These are phyloP conservation scores for Lathyrus sativus DNA, from an alignment of 306 rosid species.

Conservation along the genomic window DNA sequence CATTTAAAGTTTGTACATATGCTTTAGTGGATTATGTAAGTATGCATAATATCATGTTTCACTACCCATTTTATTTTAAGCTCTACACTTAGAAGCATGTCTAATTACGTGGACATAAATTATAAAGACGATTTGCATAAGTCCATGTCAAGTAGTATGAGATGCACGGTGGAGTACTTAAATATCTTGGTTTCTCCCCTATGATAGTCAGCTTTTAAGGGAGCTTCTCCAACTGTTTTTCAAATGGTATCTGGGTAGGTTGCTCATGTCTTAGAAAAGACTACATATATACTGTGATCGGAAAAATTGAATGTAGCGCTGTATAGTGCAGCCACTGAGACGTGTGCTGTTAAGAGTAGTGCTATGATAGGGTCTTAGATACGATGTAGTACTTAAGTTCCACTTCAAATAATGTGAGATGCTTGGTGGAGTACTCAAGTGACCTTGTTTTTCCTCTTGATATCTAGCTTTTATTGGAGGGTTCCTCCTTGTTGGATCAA, in stretches of 20 bases:
- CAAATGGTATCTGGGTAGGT: background rate
- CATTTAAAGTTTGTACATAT: constrained; percentile 28
- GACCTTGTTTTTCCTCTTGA: background rate
- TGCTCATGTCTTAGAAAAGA: background rate
- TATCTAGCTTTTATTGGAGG: background rate
- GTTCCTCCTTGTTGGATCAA: background rate
- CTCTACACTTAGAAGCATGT: constrained; percentile 16
- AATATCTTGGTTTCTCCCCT: background rate
- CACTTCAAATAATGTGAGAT: background rate
- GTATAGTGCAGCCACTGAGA: background rate
- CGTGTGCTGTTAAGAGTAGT: background rate
- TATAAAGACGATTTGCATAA: constrained; percentile 4
- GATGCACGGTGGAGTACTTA: background rate
- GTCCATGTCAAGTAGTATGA: background rate
- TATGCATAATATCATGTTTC: background rate
- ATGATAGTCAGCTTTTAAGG: background rate
- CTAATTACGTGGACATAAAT: constrained; percentile 6
- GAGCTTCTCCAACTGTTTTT: background rate
- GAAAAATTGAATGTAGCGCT: background rate
- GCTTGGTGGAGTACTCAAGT: constrained; percentile 1
- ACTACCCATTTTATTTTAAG: constrained; percentile 6
- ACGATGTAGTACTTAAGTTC: background rate
- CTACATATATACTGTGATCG: background rate
- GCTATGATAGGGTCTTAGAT: background rate
- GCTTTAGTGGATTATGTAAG: constrained; percentile 15